Evolutionary conservation across 495 filamentous ascomycete species (phyloP), one percentile per base, ranked within the genome.

Genomic region (Glutinoglossum americanum): DNA sequence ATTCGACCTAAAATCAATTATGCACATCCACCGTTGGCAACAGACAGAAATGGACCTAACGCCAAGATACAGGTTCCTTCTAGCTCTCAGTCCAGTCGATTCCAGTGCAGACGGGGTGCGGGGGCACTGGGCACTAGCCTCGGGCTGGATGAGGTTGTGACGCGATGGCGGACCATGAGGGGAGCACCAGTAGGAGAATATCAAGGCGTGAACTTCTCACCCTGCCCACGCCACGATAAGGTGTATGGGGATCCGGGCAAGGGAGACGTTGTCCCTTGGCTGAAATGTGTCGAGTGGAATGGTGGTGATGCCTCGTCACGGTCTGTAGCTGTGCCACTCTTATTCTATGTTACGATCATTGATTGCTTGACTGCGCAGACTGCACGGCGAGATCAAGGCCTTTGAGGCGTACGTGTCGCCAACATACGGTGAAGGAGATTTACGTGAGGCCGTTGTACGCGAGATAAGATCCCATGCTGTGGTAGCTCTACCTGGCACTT

Each of bases 311-410:
- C 35, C 33, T 53, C 51, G 53, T 17, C 49, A 63, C 8, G 51
- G 48, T 41, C 23, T 7, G 35, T 30, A 35, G 11, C 21, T 30
- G 1, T 3, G 51, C 57, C 25, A 47, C 35, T 19, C n/a, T 33
- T 28, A 48, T 15, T 15, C 41, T 17, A 47, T 37, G 15, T 10
- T 19, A 23, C 19, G 37, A 15, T 41, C 11, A 21, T 45, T 33
- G 25, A 37, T 57, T 51, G 30, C n/a, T 27, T 26, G 0, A n/a
- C 7, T 45, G 26, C 21, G 21, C 44, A 68, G 67, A 30, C 63
- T 80, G n/a, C 64, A 68, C 49, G 66, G 62, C 6, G 76, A 80
- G 61, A 70, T 80, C 19, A 61, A 61, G 51, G 74, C 72, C 8
- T 69, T 77, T 37, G 68, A 73, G 45, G 54, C 55, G 21, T 76